Base-by-base conservation (phyloP, 2,329 filamentous ascomycete species). In the Conoideocrella luteorostrata region DNA sequence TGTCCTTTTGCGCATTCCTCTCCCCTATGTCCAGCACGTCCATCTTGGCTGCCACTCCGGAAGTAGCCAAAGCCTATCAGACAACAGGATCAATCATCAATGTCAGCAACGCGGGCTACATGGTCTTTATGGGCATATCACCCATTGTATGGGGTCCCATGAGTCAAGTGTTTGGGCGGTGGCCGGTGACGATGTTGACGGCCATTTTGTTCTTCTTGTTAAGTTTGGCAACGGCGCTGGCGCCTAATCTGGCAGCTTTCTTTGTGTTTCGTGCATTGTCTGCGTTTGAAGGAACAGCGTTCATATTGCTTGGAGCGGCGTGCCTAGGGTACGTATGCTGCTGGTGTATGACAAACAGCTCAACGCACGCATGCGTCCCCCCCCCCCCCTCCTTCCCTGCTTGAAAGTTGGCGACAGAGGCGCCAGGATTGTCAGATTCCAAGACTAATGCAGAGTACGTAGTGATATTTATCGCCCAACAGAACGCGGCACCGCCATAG, bases 1-100 rank as follows among this genome's bases (percentile, higher is more conserved):
- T 90, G 41, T 82, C 84, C 1, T 86, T 83, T 57, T 88, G 84
- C 63, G 80, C 82, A 21, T 88, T 91, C 50, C 68, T 91, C 35
- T 81, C 86, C 1, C 87, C 87, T 0, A 77, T 88, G 20, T 84
- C 80, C 11, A 86, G 80, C 30, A 90, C 86, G 0, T 82, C 82
- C 1, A 78, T 90, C 7, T 64, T 91, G 11, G 75, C 84, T 1
- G 86, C 85, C 2, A 78, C 84, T 1, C 85, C 86, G 2, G 86
- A 91, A 60, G 80, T 91, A 5, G 84, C 84, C 2, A 60, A 58
- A 4, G 80, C 77, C 7, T 88, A 77, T 57, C 50, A 68, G 30
- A 87, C 82, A 0, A 84, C 77, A 0, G 82, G 81, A 5, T 76
- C 75, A 9, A 74, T 88, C 45, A 80, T 90, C 58, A 86, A 87